Conservation (phyloP, 805 yeast species). For the Millerozyma miso region DNA sequence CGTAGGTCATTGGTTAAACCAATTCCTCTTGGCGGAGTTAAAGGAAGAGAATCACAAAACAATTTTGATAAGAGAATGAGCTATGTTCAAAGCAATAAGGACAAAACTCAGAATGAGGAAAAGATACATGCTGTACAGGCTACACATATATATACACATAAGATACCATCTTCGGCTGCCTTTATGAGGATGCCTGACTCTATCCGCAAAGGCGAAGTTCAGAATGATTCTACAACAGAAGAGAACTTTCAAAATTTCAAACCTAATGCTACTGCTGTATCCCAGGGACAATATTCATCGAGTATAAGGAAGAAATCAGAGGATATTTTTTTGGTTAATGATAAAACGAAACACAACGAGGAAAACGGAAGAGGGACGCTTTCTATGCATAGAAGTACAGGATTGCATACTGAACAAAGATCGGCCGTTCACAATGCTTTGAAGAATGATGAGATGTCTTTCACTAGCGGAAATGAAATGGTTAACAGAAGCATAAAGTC, state of each 20-base stretch:
- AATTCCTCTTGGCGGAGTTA: background rate
- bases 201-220: background rate
- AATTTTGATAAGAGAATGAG: background rate
- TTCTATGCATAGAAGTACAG: background rate
- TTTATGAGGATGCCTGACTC: background rate
- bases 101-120: background rate
- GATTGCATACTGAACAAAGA: background rate
- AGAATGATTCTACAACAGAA: background rate
- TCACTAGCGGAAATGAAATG: background rate
- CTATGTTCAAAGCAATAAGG: background rate
- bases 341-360: background rate
- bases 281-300: background rate
- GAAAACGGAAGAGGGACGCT: background rate
- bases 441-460: background rate
- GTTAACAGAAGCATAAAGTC: background rate
- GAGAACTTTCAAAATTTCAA: background rate
- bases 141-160: no score
- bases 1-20: slow-evolving; percentile 2
- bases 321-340: background rate
- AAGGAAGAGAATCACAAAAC: background rate
- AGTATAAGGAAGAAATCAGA: background rate
- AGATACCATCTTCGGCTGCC: background rate
- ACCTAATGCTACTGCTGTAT: no score
- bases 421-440: no score
- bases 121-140: background rate